Conservation (phyloP, 768 basidiomycete genomes). For the Trametes maxima region DNA sequence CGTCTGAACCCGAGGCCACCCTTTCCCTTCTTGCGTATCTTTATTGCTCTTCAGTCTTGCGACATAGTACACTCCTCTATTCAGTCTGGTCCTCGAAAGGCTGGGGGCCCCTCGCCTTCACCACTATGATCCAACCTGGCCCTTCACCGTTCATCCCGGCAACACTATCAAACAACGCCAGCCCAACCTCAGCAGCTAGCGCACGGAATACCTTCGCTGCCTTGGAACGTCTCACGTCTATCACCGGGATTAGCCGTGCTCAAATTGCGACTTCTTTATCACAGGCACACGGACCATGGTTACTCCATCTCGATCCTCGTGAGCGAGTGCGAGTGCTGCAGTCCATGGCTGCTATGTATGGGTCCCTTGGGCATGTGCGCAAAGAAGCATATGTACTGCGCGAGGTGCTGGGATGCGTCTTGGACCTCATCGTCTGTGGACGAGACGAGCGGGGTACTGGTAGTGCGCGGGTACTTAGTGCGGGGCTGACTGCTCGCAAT, state of each 20-base stretch:
- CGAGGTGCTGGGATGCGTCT: slow-evolving; percentile 80
- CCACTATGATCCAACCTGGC: slow-evolving; percentile 70
- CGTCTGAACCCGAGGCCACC: slow-evolving; percentile 50
- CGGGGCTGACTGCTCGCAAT: slow-evolving; percentile 54
- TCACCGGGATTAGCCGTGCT: slow-evolving; percentile 71
- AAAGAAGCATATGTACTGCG: slow-evolving; percentile 88
- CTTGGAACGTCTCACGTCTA: slow-evolving; percentile 64
- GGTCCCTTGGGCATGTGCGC: slow-evolving; percentile 79
- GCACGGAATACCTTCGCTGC: slow-evolving; percentile 39
- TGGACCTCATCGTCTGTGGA: slow-evolving; percentile 87
- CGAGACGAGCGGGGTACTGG: slow-evolving; percentile 63
- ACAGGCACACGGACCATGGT: slow-evolving; percentile 84
- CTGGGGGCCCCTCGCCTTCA: slow-evolving; percentile 79
- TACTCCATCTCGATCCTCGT: slow-evolving; percentile 74
- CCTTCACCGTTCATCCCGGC: slow-evolving; percentile 62
- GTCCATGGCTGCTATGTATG: slow-evolving; percentile 71
- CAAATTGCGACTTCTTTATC: slow-evolving; percentile 67
- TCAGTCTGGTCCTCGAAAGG: slow-evolving; percentile 86
- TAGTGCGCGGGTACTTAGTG: slow-evolving; percentile 44
- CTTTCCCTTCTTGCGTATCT: slow-evolving; percentile 68
- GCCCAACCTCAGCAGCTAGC: slow-evolving; percentile 29
- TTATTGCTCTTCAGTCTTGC: slow-evolving; percentile 66
- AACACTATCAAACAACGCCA: slow-evolving; percentile 50
- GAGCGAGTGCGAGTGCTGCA: slow-evolving; percentile 76
- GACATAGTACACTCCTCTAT: slow-evolving; percentile 75